Base-by-base conservation (phyloP, 2,329 filamentous ascomycete genomes). In the Xylogone sp. region DNA sequence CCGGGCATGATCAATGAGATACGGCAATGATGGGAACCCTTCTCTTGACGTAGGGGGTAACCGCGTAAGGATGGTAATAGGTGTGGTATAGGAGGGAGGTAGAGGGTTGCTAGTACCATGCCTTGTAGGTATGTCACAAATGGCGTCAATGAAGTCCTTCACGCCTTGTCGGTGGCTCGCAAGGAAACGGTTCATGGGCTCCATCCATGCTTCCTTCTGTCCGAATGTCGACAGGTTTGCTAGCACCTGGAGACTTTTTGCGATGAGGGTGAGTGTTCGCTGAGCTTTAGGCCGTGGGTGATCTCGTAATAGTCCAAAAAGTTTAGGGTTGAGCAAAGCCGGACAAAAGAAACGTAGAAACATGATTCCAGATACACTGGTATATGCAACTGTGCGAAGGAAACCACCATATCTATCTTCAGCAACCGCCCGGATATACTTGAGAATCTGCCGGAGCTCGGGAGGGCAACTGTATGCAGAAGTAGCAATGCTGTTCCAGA, bases 151-250 rank as follows among this genome's bases (percentile, higher is more conserved):
- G 61, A 92, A 97, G 45, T 86, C 81, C 67, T 92, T 95, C 69
- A 97, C 90, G 39, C 88, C 82, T 60, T 86, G 79, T 19, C 91
- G 83, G 63, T 96, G 86, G 1, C 82, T 76, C 8, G 77, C 79
- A 34, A 97, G 74, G 62, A 97, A 97, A 43, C 81, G 82, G 65
- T 97, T 97, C 93, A 97, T 97, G 0, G 91, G 91, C 71, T 96
- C 92, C 92, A 97, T 97, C 90, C 91, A 97, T n/a, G 87, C 84
- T 69, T 97, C 93, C 66, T 96, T 96, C 65, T 88, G 92, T 42
- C 93, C 93, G 65, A 97, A 97, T 0, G 84, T 90, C 2, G 90
- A 89, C 70, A 97, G 79, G 66, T 97, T 97, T 18, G 91, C 90
- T 53, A 97, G 77, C 16, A 90, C 92, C 70, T 97, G 92, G 8